Percentiles rank a stretch among this genome's conserved stretches.
phyloP scores from a whole-genome alignment of 768 basidiomycete genomes.

The Solioccasus polychromus region DNA sequence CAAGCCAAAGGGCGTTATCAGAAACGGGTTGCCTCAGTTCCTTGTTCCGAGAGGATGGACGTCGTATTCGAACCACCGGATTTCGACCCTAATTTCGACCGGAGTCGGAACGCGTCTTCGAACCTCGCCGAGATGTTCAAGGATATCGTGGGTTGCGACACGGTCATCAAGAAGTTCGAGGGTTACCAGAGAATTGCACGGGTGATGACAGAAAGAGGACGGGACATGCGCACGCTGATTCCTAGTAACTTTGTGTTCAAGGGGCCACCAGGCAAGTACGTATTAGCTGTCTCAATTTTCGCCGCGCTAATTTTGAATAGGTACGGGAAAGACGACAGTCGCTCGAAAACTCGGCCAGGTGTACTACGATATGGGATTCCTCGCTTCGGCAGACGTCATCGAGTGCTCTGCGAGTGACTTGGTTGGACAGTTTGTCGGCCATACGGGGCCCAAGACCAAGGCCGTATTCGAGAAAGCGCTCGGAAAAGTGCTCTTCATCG shows the following conservation, averaged over 20 bases:
- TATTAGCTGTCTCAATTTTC: not conserved
- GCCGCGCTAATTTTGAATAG: constrained; percentile 34
- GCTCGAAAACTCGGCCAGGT: constrained; percentile 64
- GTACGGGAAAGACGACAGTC: constrained; percentile 63
- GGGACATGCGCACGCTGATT: constrained; percentile 48
- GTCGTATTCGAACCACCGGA: constrained; percentile 46
- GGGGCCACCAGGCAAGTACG: constrained; percentile 59
- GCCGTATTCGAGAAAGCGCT: constrained; percentile 62
- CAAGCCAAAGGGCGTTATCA: constrained; percentile 51
- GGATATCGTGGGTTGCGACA: constrained; percentile 61
- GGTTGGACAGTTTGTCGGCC: constrained; percentile 68
- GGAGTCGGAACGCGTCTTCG: constrained; percentile 42
- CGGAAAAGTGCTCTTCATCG: constrained; percentile 68
- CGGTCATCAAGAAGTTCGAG: constrained; percentile 46
- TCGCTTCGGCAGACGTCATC: constrained; percentile 48
- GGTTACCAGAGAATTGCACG: constrained; percentile 52
- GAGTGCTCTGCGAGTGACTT: constrained; percentile 73
- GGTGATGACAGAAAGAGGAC: constrained; percentile 38
- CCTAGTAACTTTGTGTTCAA: constrained; percentile 70
- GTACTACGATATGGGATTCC: constrained; percentile 64
- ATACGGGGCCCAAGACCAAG: constrained; percentile 67
- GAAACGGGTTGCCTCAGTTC: constrained; percentile 33
- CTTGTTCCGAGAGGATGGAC: constrained; percentile 21
- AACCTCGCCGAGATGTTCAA: constrained; percentile 60
- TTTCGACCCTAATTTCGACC: constrained; percentile 63